Base-by-base conservation (phyloP, 495 filamentous ascomycete genomes). In the Tuber calosporum region DNA sequence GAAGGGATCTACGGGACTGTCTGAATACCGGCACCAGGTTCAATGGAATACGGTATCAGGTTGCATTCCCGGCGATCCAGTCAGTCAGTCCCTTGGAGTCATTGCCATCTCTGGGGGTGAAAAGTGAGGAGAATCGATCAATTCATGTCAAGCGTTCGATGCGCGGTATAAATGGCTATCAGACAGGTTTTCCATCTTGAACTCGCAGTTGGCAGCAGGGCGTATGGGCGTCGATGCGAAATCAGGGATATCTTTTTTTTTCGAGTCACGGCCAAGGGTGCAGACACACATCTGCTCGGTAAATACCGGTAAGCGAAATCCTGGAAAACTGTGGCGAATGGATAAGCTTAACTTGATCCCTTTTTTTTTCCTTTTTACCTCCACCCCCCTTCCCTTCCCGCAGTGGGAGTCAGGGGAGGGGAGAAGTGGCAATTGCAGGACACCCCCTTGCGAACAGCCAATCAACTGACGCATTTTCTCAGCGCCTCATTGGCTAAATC, bases 331-430 rank as follows among this genome's bases (percentile, higher is more conserved):
- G 53, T 62, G 53, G 53, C 53, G 30, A 62, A 62, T 62, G 53
- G 53, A 62, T 62, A 62, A 62, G 53, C 53, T 62, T 62, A 62
- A 62, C 53, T 62, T 62, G 9, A 62, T 30, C 11, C 53, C 53
- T 17, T 62, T 62, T 13, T 6, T 15, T 62, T 62, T 11, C 26
- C 30, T 62, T 62, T 58, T 62, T 17, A 13, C 53, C 26, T 30
- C 9, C 2, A n/a, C 53, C 53, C 45, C n/a, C n/a, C n/a, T n/a
- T n/a, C n/a, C n/a, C n/a, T n/a, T 58, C 26, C 53, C 53, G 53
- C 9, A 2, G 4, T 30, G n/a, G 22, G 11, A 13, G 53, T 62
- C 13, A 53, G 5, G 22, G 26, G 45, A 53, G 9, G n/a, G 2
- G 5, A 62, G 53, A 62, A 15, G 53, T 62, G 53, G 53, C 53